Conservation (phyloP, 176 grass and related monocot species). For the Triticum timopheevii region DNA sequence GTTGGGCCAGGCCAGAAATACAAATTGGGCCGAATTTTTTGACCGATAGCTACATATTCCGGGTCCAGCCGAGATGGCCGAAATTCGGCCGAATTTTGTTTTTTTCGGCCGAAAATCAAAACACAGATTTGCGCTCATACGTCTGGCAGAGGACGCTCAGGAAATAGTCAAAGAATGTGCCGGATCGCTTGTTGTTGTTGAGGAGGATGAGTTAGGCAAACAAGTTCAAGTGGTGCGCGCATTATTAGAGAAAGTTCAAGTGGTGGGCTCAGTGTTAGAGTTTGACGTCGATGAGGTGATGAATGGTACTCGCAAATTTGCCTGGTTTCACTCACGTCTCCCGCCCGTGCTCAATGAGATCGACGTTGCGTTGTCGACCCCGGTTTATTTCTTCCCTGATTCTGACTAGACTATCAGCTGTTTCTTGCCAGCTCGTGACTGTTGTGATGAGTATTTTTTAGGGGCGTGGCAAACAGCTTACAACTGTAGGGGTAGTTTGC, state of each 20-base stretch:
- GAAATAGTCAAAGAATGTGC: background rate
- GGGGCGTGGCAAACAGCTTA: background rate
- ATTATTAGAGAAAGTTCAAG: background rate
- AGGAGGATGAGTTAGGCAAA: background rate
- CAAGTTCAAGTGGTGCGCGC: background rate
- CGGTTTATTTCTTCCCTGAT: background rate
- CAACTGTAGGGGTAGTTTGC: too few species aligned
- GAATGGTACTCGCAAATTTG: background rate
- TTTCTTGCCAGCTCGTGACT: constrained; percentile 24
- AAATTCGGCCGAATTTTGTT: too few species aligned
- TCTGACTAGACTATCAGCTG: constrained; percentile 2
- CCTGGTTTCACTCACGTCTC: background rate
- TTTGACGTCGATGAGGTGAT: background rate
- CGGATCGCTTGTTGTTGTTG: background rate
- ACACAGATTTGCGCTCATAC: too few species aligned
- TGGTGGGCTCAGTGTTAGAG: background rate
- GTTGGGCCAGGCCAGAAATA: too few species aligned
- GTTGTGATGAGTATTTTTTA: constrained; percentile 21
- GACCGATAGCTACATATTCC: too few species aligned
- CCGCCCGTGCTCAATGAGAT: background rate
- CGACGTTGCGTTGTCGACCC: background rate
- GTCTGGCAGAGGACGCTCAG: background rate
- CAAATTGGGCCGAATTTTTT: too few species aligned
- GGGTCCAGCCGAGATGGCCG: too few species aligned
- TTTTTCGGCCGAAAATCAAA: too few species aligned